Base-by-base conservation (phyloP, 1,284 basidiomycete genomes). In the Microbotryomycetes sp. region DNA sequence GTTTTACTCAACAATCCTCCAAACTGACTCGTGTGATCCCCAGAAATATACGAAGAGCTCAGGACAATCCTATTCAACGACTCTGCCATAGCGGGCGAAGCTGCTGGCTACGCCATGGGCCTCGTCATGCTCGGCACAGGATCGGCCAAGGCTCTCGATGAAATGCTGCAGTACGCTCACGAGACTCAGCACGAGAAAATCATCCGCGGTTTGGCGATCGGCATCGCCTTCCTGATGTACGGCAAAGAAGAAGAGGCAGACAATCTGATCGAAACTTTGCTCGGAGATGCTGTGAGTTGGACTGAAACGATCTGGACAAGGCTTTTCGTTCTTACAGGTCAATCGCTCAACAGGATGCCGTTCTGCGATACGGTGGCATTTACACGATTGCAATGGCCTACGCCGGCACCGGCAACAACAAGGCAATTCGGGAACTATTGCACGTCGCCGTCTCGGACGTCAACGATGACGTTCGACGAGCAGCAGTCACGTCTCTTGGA, bases 121-220 rank as follows among this genome's bases (percentile, higher is more conserved):
- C 80, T 97, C 56, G 83, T 96, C 73, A 96, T 96, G 92, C 82
- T 97, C 16, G 93, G 91, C 26, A 91, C 89, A 5, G 91, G 84
- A 18, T 85, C 84, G 57, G 79, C 80, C 49, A 85, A 83, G 46
- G 84, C 85, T 53, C 83, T 91, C 24, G 85, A 89, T 26, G 93
- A 97, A 77, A 97, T 96, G 91, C 78, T 96, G 58, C 82, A 86
- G 50, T 97, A 97, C 73, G 91, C 93, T 24, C 83, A 87, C 63
- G 93, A 97, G 74, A 97, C 93, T 1, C 90, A 93, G 72, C 93
- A 97, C 74, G 93, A 97, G 79, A 97, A 97, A 79, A 97, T 97
- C 72, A 96, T 97, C 63, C 85, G 93, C 55, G 91, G 91, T 71
- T 81, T 97, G 62, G 89, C 91, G 15, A 82, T 97, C 68, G 93